Percentiles rank a stretch among this genome's conserved stretches.
Conservation (phyloP, 2,329 filamentous ascomycete genomes). For the Diaporthe sp. region DNA sequence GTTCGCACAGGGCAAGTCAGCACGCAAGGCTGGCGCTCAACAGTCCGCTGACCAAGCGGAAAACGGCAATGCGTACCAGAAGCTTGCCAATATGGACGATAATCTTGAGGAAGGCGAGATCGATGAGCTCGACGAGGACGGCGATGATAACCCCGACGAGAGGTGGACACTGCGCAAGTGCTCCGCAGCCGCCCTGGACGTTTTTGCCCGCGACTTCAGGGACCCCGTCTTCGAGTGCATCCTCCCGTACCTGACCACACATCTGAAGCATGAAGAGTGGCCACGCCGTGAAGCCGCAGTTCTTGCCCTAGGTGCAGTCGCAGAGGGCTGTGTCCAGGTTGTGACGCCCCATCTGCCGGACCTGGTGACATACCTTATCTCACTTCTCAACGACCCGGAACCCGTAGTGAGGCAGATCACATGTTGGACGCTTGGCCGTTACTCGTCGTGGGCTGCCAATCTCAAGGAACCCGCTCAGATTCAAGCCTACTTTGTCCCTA, state of each 20-base stretch:
- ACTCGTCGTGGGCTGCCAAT: slow-evolving; percentile 91
- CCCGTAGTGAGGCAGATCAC: slow-evolving; percentile 96
- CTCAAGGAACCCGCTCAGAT: slow-evolving; percentile 77
- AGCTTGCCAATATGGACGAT: slow-evolving; percentile 74
- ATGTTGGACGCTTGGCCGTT: slow-evolving; percentile 96
- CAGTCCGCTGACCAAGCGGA: slow-evolving; percentile 65
- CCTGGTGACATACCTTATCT: slow-evolving; percentile 90
- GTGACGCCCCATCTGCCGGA: slow-evolving; percentile 93
- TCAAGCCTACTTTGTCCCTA: slow-evolving; percentile 87
- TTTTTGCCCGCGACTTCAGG: slow-evolving; percentile 92
- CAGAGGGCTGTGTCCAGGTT: slow-evolving; percentile 91
- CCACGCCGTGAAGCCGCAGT: slow-evolving; percentile 94
- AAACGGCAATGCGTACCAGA: slow-evolving; percentile 69
- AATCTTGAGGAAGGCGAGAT: slow-evolving; percentile 92
- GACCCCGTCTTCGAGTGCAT: slow-evolving; percentile 91
- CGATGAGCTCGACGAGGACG: slow-evolving; percentile 79
- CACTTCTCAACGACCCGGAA: slow-evolving; percentile 85
- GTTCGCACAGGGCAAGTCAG: slow-evolving; percentile 81
- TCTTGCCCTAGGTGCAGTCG: slow-evolving; percentile 92
- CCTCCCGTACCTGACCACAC: slow-evolving; percentile 91
- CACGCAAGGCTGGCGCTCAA: slow-evolving; percentile 68
- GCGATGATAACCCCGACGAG: slow-evolving; percentile 88
- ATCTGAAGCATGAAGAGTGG: slow-evolving; percentile 91
- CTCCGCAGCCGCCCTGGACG: slow-evolving; percentile 94
- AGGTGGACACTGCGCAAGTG: slow-evolving; percentile 97